These are phyloP conservation scores for Melampsora americana DNA, from an alignment of 1,284 basidiomycete species.

Conservation along the genomic window DNA sequence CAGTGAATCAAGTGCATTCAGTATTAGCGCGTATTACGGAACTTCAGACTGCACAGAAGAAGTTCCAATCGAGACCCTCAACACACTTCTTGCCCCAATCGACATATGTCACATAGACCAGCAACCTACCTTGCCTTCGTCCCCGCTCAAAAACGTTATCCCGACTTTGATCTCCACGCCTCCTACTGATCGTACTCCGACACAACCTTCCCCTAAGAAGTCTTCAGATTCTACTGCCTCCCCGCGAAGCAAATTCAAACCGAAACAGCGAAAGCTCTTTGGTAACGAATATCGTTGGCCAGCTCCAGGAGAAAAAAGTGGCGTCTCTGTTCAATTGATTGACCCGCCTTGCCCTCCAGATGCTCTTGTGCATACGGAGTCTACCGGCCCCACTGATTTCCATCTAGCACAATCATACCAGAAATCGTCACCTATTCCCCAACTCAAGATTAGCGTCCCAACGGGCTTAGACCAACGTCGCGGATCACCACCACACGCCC, in stretches of 20 bases:
- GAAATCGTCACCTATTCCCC: background rate
- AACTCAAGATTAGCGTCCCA: background rate
- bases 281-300: slow-evolving; percentile 10
- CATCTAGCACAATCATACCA: slow-evolving; percentile 12
- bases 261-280: slow-evolving; percentile 9
- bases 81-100: slow-evolving; percentile 24
- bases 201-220: slow-evolving; percentile 1
- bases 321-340: background rate
- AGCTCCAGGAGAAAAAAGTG: slow-evolving; percentile 7
- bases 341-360: slow-evolving; percentile 5
- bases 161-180: slow-evolving; percentile 16
- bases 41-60: slow-evolving; percentile 37
- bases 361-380: background rate
- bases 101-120: slow-evolving; percentile 10
- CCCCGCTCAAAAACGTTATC: background rate
- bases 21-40: slow-evolving; percentile 42
- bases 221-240: background rate
- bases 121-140: background rate
- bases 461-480: slow-evolving; percentile 11
- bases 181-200: background rate
- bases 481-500: slow-evolving; percentile 12
- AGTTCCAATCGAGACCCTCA: slow-evolving; percentile 18
- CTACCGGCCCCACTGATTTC: background rate
- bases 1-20: slow-evolving; percentile 35
- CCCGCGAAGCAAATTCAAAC: background rate